Evolutionary conservation across 306 rosid genomes (phyloP), one percentile per base, ranked within the genome.

Genomic region (Prunus salicina): DNA sequence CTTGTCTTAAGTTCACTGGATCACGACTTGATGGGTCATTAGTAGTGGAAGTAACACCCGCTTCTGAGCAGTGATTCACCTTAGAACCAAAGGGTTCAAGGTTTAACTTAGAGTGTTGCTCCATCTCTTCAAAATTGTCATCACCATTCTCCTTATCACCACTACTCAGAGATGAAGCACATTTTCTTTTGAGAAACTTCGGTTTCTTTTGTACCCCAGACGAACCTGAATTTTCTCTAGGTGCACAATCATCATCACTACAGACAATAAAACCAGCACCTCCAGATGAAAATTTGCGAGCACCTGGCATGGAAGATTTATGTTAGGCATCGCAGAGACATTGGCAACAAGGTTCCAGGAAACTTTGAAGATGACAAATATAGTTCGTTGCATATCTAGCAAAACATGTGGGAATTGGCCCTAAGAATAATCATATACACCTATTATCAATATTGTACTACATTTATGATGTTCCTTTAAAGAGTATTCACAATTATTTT

Each of bases 171-270:
- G 50, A 20, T 32, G 76, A 67, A 79, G 51, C 18, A 47, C 32
- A 72, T 67, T 62, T 76, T 80, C 84, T 76, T 81, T 76, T 80
- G 20, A 56, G 76, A 41, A 51, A 43, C 45, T 20, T 56, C 6
- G 30, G 47, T 22, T 50, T 53, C 25, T 27, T 20, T 56, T 72
- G 43, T 30, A 8, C 28, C 8, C 18, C 34, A 5, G 64, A 16
- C 18, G 3, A 15, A 50, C 12, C 12, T 3, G 28, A 25, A 32
- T 3, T 75, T 49, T 52, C 75, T 10, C 0, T 4, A 4, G 55
- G 52, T 12, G 76, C 73, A 67, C 45, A 30, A 28, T 80, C 84
- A 24, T 80, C 87, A 61, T 80, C 82, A 5, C 82, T 73, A 47
- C 66, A 72, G 8, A 34, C 20, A 25, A 80, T 43, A 8, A 67